Percentiles rank a stretch among this genome's conserved stretches.
These are phyloP conservation scores for Aspergillus sp. DNA, from an alignment of 2,329 filamentous ascomycete genomes.

Conservation along the genomic window DNA sequence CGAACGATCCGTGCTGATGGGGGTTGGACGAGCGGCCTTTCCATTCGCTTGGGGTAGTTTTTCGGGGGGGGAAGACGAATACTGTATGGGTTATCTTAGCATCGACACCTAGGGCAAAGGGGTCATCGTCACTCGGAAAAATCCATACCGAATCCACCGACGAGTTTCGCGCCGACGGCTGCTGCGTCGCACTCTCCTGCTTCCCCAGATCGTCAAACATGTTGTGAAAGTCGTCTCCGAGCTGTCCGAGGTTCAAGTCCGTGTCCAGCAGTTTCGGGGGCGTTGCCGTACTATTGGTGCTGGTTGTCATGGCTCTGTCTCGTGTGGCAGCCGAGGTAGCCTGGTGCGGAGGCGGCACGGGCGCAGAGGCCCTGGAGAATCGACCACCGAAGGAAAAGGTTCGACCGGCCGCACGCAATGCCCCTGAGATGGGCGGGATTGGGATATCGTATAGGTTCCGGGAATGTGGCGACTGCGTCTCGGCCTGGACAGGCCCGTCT, in stretches of 20 bases:
- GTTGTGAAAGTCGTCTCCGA: conserved; percentile 49
- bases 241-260: conserved; percentile 39
- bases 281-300: conserved; percentile 51
- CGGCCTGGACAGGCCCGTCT: conserved; percentile 43
- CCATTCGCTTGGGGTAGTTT: conserved; percentile 21
- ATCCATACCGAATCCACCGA: conserved; percentile 22
- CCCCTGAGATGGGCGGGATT: conserved; percentile 41
- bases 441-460: conserved; percentile 43
- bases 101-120: conserved; percentile 8
- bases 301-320: conserved; percentile 51
- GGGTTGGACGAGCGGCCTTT: conserved; percentile 32
- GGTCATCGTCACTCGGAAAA: not conserved
- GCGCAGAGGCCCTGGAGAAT: conserved; percentile 31
- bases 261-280: conserved; percentile 52
- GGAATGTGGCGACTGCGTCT: conserved; percentile 35
- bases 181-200: conserved; percentile 25
- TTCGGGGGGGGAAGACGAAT: conserved; percentile 22
- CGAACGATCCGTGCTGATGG: conserved; percentile 47
- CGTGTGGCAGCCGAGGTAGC: conserved; percentile 29
- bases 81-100: conserved; percentile 23
- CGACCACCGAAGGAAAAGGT: conserved; percentile 55
- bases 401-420: conserved; percentile 47
- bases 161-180: conserved; percentile 20
- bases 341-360: conserved; percentile 20
- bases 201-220: conserved; percentile 52